Conservation (phyloP, 1,284 basidiomycete genomes). For the Tremellales sp. region DNA sequence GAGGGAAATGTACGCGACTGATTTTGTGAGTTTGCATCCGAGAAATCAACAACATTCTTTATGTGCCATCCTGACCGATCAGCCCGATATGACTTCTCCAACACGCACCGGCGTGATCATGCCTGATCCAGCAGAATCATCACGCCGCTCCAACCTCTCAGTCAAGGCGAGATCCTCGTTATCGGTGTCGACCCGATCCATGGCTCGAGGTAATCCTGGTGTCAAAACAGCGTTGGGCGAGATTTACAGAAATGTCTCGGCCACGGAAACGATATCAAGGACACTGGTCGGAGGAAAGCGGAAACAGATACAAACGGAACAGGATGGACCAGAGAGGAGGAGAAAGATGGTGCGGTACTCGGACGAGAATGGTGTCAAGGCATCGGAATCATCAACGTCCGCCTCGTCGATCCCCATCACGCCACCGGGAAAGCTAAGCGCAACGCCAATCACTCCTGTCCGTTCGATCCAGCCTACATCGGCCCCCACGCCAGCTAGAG, state of each 20-base stretch:
- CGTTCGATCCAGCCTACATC: neutral
- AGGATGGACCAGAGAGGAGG: neutral
- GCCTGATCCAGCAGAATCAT: neutral
- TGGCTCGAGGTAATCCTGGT: no score
- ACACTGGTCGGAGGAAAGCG: constrained; percentile 4
- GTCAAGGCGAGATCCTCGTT: neutral
- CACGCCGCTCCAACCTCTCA: neutral
- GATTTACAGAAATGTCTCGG: neutral
- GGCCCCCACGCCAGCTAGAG: constrained; percentile 14
- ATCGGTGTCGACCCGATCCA: constrained; percentile 10
- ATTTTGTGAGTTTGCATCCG: no score
- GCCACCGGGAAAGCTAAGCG: neutral
- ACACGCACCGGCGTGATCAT: neutral
- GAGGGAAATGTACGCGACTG: neutral
- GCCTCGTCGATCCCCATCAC: no score
- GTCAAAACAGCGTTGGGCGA: no score
- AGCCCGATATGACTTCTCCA: neutral
- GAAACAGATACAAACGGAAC: neutral
- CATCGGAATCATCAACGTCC: neutral
- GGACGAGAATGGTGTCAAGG: neutral
- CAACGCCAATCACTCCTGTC: neutral
- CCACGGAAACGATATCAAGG: neutral
- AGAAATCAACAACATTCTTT: neutral
- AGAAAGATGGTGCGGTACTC: neutral
- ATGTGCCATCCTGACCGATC: neutral